phyloP scores from a whole-genome alignment of 1,284 basidiomycete species.

The Porogramme epimiltina region DNA sequence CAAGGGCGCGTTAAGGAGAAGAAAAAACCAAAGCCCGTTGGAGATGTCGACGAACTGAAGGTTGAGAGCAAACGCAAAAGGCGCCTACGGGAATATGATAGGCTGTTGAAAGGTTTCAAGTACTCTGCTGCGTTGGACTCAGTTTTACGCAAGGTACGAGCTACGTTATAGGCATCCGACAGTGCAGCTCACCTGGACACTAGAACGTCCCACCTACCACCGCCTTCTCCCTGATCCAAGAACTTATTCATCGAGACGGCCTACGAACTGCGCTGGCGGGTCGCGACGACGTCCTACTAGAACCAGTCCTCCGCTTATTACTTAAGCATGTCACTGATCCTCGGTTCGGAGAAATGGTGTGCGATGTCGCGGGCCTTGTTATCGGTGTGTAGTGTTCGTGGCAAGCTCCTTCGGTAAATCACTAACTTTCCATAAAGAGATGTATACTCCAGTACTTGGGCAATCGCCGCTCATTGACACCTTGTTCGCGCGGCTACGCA shows the following conservation, averaged over 20 bases:
- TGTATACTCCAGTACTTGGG: slow-evolving; percentile 89
- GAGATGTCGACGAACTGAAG: slow-evolving; percentile 70
- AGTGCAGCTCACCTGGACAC: slow-evolving; percentile 4
- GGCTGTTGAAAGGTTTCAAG: slow-evolving; percentile 89
- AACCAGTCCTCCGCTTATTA: slow-evolving; percentile 87
- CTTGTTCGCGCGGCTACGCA: slow-evolving; percentile 81
- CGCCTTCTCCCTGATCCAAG: slow-evolving; percentile 91
- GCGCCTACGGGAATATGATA: slow-evolving; percentile 87
- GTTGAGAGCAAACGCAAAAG: slow-evolving; percentile 76
- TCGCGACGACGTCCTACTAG: slow-evolving; percentile 92
- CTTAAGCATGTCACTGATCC: slow-evolving; percentile 89
- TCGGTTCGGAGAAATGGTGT: slow-evolving; percentile 87
- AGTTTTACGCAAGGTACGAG: slow-evolving; percentile 77
- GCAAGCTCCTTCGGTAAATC: background rate
- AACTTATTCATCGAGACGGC: slow-evolving; percentile 92
- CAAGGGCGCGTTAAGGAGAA: slow-evolving; percentile 59
- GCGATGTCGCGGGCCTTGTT: slow-evolving; percentile 81
- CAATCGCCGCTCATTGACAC: slow-evolving; percentile 93
- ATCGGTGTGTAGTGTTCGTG: slow-evolving; percentile 63
- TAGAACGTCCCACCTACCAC: slow-evolving; percentile 82
- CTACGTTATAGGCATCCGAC: background rate
- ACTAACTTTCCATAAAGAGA: slow-evolving; percentile 55
- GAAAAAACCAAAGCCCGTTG: slow-evolving; percentile 47
- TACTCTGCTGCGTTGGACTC: slow-evolving; percentile 94
- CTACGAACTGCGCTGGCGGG: slow-evolving; percentile 85